These are phyloP conservation scores for Ganoderma lucidum DNA, from an alignment of 1,284 basidiomycete genomes.

Conservation along the genomic window DNA sequence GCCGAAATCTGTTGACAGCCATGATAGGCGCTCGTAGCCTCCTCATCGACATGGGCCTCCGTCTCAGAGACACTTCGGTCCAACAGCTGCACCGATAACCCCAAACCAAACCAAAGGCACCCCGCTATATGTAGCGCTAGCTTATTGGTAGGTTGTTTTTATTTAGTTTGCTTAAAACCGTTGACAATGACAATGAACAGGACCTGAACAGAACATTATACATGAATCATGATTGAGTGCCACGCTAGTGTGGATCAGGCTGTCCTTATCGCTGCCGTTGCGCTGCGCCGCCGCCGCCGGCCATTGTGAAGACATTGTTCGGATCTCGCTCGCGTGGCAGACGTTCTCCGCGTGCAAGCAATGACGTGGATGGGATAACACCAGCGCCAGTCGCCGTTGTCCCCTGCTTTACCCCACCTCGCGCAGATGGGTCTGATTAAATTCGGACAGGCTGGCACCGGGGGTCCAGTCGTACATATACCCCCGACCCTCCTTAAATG, in stretches of 20 bases:
- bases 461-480: background rate
- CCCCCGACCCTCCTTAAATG: background rate
- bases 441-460: background rate
- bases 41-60: too few relatives aligned
- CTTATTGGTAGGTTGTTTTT: too few relatives aligned
- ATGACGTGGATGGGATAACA: background rate
- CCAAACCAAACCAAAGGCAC: too few relatives aligned
- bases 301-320: background rate
- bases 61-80: too few relatives aligned
- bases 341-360: background rate
- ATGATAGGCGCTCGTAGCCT: too few relatives aligned
- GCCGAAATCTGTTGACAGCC: too few relatives aligned
- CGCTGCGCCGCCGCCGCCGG: background rate
- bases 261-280: background rate
- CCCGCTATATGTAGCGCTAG: too few relatives aligned
- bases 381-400: background rate
- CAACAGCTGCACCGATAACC: too few relatives aligned
- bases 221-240: background rate
- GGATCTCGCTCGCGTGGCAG: constrained; percentile 4
- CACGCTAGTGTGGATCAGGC: too few relatives aligned
- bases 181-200: too few relatives aligned
- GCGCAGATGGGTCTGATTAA: background rate
- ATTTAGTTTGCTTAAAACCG: too few relatives aligned
- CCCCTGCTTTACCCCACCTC: background rate
- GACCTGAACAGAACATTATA: too few relatives aligned